A percentile compares a stretch with the other conserved stretches of the same genome.
phyloP scores from a whole-genome alignment of 2,329 filamentous ascomycete species.

The Aureobasidium sp. region DNA sequence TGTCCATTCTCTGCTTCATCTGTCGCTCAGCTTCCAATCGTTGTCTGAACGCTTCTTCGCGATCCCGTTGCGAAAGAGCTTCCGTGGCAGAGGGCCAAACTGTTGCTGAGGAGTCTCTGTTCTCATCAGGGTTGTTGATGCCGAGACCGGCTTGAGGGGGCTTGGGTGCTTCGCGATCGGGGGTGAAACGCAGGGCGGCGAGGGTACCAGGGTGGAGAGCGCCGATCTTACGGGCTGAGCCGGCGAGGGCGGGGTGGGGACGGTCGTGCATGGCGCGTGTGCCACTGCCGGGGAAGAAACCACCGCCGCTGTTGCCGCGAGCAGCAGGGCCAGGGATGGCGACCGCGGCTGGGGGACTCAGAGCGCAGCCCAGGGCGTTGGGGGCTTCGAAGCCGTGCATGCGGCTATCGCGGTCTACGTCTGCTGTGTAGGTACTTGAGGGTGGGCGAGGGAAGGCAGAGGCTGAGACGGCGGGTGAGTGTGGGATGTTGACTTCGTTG shows the following conservation, averaged over 20 bases:
- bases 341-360: constrained; percentile 9
- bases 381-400: constrained; percentile 21
- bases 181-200: constrained; percentile 3
- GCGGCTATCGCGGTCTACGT: constrained; percentile 38
- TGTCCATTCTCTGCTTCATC: neutral
- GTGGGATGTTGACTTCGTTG: constrained; percentile 14
- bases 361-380: constrained; percentile 6
- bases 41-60: neutral
- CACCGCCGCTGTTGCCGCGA: constrained; percentile 39
- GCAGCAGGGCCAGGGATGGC: constrained; percentile 19
- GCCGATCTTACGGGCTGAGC: neutral
- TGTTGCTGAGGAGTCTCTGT: neutral
- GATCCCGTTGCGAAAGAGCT: neutral
- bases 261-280: constrained; percentile 7
- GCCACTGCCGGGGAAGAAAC: constrained; percentile 29
- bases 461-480: constrained; percentile 3
- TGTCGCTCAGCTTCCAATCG: neutral
- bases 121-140: neutral
- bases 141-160: neutral
- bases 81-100: neutral
- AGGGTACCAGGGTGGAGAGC: constrained; percentile 8
- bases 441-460: constrained; percentile 20
- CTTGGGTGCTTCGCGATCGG: neutral
- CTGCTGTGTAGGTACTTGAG: constrained; percentile 37
- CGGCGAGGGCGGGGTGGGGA: neutral